Evolutionary conservation across 1,284 basidiomycete genomes (phyloP), one percentile per base, ranked within the genome.

Genomic region (Chondrostereum purpureum): DNA sequence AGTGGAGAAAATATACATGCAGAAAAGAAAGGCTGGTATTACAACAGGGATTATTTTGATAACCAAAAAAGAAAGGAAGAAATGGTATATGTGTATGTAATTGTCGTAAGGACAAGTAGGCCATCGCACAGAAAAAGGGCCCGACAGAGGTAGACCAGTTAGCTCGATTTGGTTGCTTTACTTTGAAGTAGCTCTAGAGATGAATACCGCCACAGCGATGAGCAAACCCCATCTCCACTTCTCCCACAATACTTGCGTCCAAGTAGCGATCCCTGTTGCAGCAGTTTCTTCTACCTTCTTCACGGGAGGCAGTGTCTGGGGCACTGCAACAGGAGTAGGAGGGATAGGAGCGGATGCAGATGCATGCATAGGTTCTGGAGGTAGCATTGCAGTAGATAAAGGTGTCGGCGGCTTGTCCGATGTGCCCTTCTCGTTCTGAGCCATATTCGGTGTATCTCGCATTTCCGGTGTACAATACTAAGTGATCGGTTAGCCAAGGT

Each of bases 371-470:
- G n/a, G n/a, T n/a, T n/a, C n/a, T n/a, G n/a, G n/a, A n/a, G n/a
- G n/a, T n/a, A n/a, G n/a, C 18, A 43, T 38, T 6, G 41, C 22
- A 10, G 46, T 39, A 13, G 56, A 16, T 19, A 51, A 36, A 39
- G 45, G 45, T 18, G 56, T 41, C 17, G 56, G 40, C 21, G 56
- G 48, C 31, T 51, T 48, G 11, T 49, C 37, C 4, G 72, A 55
- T 41, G 68, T 70, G 5, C 81, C 83, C 42, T 73, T 73, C 55
- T 85, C 84, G 55, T 73, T 78, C 62, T 85, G 73, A 23, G 85
- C 91, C 91, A 94, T 94, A 65, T 93, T 93, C 1, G 91, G 91
- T 16, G 92, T 65, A 57, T 90, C 82, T 43, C 73, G 81, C 58
- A 78, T 73, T 20, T 68, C 63, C 11, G 79, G 72, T 23, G 75